A percentile compares a stretch with the other conserved stretches of the same genome.
phyloP scores from a whole-genome alignment of 1,139 yeast species.

The Hansenula sp. region DNA sequence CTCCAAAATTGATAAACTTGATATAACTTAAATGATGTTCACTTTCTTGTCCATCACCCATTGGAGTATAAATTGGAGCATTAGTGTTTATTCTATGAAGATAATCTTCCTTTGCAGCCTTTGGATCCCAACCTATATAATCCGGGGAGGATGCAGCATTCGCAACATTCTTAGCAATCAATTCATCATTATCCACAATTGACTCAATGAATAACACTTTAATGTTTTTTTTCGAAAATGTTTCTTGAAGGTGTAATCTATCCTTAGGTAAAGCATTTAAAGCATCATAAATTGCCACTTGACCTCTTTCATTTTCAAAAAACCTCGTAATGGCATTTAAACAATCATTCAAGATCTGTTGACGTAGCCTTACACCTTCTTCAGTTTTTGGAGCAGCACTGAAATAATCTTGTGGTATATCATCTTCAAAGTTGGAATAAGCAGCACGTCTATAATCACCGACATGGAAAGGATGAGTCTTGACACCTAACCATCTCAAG shows the following conservation, averaged over 20 bases:
- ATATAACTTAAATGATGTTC: slow-evolving; percentile 63
- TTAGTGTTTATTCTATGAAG: slow-evolving; percentile 47
- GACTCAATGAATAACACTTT: slow-evolving; percentile 88
- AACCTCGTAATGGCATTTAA: slow-evolving; percentile 66
- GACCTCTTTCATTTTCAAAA: slow-evolving; percentile 74
- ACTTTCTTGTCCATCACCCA: slow-evolving; percentile 36
- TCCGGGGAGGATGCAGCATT: slow-evolving; percentile 91
- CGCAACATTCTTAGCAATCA: slow-evolving; percentile 72
- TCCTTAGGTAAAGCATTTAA: slow-evolving; percentile 77
- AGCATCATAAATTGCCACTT: slow-evolving; percentile 95
- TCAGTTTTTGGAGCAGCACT: slow-evolving; percentile 53
- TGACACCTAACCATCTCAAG: slow-evolving; percentile 92
- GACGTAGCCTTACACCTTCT: slow-evolving; percentile 53
- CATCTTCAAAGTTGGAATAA: slow-evolving; percentile 32
- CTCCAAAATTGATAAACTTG: slow-evolving; percentile 89
- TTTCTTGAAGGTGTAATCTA: slow-evolving; percentile 52
- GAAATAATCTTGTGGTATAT: slow-evolving; percentile 68
- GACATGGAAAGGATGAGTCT: slow-evolving; percentile 85
- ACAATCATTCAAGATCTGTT: slow-evolving; percentile 58
- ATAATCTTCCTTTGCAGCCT: slow-evolving; percentile 58
- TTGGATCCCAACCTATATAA: slow-evolving; percentile 67
- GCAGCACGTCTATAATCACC: slow-evolving; percentile 82
- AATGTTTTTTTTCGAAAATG: slow-evolving; percentile 54
- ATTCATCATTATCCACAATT: slow-evolving; percentile 66
- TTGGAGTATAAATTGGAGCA: slow-evolving; percentile 47